phyloP scores from a whole-genome alignment of 768 basidiomycete genomes.

The Hypholoma fasciculare region DNA sequence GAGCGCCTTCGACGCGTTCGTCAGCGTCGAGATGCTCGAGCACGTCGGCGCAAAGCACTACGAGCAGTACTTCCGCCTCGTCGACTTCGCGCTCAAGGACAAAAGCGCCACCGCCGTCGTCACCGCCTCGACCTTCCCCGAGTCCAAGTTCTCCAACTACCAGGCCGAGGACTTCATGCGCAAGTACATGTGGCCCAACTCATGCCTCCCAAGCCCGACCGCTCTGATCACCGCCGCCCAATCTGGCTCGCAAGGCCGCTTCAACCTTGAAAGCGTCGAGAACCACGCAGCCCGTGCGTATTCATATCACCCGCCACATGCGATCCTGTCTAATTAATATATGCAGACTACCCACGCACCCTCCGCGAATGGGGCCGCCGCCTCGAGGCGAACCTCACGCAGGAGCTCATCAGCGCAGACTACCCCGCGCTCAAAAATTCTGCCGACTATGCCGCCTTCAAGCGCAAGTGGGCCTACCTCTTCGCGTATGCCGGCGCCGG shows the following conservation, averaged over 20 bases:
- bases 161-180: conserved; percentile 89
- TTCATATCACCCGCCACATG: neutral
- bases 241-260: conserved; percentile 66
- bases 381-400: conserved; percentile 63
- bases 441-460: conserved; percentile 67
- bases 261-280: conserved; percentile 82
- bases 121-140: conserved; percentile 70
- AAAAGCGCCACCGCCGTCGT: conserved; percentile 67
- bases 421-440: conserved; percentile 60
- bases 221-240: conserved; percentile 76
- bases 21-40: conserved; percentile 85
- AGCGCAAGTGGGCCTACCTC: conserved; percentile 82
- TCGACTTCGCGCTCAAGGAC: conserved; percentile 76
- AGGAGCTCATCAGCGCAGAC: conserved; percentile 55
- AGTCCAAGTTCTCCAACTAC: conserved; percentile 65
- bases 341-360: conserved; percentile 80
- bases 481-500: conserved; percentile 83
- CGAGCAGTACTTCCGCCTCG: conserved; percentile 70
- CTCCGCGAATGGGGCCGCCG: conserved; percentile 89
- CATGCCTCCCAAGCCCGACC: conserved; percentile 84
- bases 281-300: conserved; percentile 78
- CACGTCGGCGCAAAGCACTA: conserved; percentile 61
- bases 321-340: neutral
- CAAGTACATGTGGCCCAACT: conserved; percentile 88
- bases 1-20: conserved; percentile 76